Evolutionary conservation across 2,329 filamentous ascomycete genomes (phyloP).

Genomic region (Verticillium dahliae): DNA sequence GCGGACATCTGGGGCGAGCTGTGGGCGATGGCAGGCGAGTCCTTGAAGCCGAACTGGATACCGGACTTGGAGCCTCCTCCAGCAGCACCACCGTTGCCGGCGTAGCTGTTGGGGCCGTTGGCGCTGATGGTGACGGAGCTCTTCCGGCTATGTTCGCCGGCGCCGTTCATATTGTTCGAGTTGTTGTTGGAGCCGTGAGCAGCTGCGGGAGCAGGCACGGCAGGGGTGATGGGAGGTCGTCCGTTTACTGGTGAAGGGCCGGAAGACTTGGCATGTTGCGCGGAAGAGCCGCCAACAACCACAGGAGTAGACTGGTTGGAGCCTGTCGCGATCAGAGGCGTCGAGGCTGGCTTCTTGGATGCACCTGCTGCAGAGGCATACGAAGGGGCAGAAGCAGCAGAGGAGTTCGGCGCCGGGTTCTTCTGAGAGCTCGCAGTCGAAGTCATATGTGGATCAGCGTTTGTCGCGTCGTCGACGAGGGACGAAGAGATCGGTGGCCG

Average conservation of each 20-base stretch:
- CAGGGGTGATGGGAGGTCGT: slow-evolving; percentile 64
- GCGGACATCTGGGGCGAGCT: slow-evolving; percentile 55
- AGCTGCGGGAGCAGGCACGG: slow-evolving; percentile 59
- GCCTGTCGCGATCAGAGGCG: slow-evolving; percentile 55
- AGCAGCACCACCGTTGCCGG: slow-evolving; percentile 64
- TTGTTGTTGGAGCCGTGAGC: slow-evolving; percentile 51
- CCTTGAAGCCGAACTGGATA: slow-evolving; percentile 78
- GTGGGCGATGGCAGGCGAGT: slow-evolving; percentile 60
- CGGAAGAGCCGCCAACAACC: slow-evolving; percentile 47
- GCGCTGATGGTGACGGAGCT: slow-evolving; percentile 88
- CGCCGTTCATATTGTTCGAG: slow-evolving; percentile 56
- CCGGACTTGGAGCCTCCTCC: slow-evolving; percentile 53
- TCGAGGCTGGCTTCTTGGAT: slow-evolving; percentile 55
- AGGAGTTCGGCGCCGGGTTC: slow-evolving; percentile 50
- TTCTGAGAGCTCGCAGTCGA: slow-evolving; percentile 50
- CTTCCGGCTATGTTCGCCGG: slow-evolving; percentile 72
- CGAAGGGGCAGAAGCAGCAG: slow-evolving; percentile 50
- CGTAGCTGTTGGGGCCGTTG: slow-evolving; percentile 68
- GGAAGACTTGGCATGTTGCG: slow-evolving; percentile 54
- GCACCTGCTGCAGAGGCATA: slow-evolving; percentile 63
- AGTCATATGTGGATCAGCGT: slow-evolving; percentile 48
- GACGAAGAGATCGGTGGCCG: neutral
- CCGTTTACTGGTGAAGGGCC: slow-evolving; percentile 80
- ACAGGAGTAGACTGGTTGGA: slow-evolving; percentile 43
- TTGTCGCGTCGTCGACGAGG: slow-evolving; percentile 5